phyloP scores from a whole-genome alignment of 2,329 filamentous ascomycete species.

The Paecilomyces formosus region DNA sequence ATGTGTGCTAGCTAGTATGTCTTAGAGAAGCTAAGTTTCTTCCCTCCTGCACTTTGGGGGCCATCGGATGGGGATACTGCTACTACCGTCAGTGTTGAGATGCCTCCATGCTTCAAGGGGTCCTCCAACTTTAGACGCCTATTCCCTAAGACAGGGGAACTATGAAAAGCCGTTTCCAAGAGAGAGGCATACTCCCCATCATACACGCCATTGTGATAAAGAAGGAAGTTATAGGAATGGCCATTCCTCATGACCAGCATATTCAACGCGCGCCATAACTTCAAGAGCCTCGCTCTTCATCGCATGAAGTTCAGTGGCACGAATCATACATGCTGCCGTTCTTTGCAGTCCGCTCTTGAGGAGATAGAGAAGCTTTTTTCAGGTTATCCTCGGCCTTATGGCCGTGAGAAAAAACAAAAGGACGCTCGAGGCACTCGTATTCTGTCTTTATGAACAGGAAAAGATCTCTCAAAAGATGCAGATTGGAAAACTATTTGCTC shows the following conservation, averaged over 20 bases:
- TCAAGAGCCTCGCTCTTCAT: slow-evolving; percentile 23
- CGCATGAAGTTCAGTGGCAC: slow-evolving; percentile 18
- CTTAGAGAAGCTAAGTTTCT: too few relatives aligned
- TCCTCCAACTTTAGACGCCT: slow-evolving; percentile 5
- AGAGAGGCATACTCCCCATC: slow-evolving; percentile 23
- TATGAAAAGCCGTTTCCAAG: slow-evolving; percentile 24
- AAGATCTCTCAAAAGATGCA: slow-evolving; percentile 19
- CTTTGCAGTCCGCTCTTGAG: slow-evolving; percentile 21
- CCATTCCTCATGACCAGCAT: slow-evolving; percentile 21
- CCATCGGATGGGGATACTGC: slow-evolving; percentile 30
- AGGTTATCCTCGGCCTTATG: slow-evolving; percentile 21
- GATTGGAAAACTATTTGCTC: slow-evolving; percentile 22
- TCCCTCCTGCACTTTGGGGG: slow-evolving; percentile 8
- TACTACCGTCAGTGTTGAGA: slow-evolving; percentile 28
- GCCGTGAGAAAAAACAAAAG: slow-evolving; percentile 23
- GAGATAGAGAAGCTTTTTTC: slow-evolving; percentile 27
- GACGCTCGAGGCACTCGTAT: slow-evolving; percentile 23
- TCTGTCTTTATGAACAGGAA: slow-evolving; percentile 20
- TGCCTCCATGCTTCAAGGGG: slow-evolving; percentile 21
- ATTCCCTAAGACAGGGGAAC: slow-evolving; percentile 26
- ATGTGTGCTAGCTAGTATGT: too few relatives aligned
- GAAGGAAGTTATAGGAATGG: slow-evolving; percentile 18
- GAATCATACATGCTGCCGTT: slow-evolving; percentile 30
- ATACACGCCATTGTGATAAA: slow-evolving; percentile 23
- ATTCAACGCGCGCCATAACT: slow-evolving; percentile 25